Evolutionary conservation across 2,329 filamentous ascomycete genomes (phyloP).

Genomic region (Ophiostoma himal-ulmi): DNA sequence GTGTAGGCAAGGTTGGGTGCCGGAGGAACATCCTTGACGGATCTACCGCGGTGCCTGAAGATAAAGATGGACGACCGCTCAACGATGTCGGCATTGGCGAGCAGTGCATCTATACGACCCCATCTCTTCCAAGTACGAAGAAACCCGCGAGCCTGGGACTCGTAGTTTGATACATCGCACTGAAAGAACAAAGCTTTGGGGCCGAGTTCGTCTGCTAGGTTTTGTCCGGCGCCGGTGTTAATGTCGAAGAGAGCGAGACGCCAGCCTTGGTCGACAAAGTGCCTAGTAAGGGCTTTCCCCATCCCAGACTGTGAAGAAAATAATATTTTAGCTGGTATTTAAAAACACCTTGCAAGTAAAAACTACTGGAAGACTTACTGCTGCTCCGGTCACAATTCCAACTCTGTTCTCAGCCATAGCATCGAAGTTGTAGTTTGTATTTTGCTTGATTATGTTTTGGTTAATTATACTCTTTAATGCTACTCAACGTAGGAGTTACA

Average conservation of each 20-base stretch:
- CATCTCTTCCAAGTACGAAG: neutral
- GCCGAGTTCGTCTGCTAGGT: neutral
- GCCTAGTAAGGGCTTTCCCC: neutral
- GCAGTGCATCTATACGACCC: neutral
- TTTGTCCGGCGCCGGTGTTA: neutral
- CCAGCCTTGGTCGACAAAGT: neutral
- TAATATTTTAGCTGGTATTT: neutral
- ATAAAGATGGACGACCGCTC: neutral
- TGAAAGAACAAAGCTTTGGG: neutral
- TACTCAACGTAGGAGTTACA: too few species aligned
- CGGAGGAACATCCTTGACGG: neutral
- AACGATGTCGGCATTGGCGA: neutral
- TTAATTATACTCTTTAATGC: neutral
- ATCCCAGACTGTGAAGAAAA: neutral
- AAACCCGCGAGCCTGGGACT: neutral
- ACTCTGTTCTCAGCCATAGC: neutral
- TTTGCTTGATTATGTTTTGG: neutral
- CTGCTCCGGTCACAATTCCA: neutral
- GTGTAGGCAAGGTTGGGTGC: neutral
- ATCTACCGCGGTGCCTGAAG: neutral
- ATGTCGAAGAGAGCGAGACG: neutral
- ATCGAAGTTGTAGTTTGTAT: neutral
- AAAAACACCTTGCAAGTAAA: too few species aligned
- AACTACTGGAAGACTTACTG: neutral
- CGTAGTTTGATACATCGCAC: neutral